Conservation (phyloP, 306 rosid genomes). For the Trifolium fragiferum region DNA sequence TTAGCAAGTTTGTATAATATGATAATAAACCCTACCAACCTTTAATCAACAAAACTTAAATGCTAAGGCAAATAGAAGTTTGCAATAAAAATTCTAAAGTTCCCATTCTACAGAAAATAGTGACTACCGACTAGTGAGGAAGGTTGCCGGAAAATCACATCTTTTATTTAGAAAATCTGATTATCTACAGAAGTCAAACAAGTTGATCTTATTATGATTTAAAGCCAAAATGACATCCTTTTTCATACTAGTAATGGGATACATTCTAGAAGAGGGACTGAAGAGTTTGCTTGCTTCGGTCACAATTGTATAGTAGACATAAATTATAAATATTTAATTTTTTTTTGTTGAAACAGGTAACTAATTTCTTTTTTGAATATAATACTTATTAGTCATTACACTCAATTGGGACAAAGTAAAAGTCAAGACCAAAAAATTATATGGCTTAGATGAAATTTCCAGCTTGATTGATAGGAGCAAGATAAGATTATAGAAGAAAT, state of each 20-base stretch:
- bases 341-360: background rate
- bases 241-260: background rate
- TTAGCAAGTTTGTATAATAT: background rate
- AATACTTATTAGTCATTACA: background rate
- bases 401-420: slow-evolving; percentile 10
- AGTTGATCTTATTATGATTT: slow-evolving; percentile 4
- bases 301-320: background rate
- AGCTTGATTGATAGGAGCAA: background rate
- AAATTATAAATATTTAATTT: background rate
- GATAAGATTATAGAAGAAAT: background rate
- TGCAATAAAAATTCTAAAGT: background rate
- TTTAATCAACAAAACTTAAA: slow-evolving; percentile 7
- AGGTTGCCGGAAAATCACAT: slow-evolving; percentile 31
- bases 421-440: slow-evolving; percentile 4
- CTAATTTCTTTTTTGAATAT: background rate
- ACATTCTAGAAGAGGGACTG: background rate
- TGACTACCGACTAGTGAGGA: slow-evolving; percentile 4
- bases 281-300: background rate
- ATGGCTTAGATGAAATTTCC: slow-evolving; percentile 2
- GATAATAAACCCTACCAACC: slow-evolving; percentile 23
- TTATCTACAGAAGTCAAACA: slow-evolving; percentile 24
- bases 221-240: slow-evolving; percentile 14
- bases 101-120: slow-evolving; percentile 14
- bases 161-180: background rate
- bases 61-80: slow-evolving; percentile 11